These are phyloP conservation scores for Encephalitozoon hellem DNA, from an alignment of 371 early-diverging fungal species.

Conservation along the genomic window DNA sequence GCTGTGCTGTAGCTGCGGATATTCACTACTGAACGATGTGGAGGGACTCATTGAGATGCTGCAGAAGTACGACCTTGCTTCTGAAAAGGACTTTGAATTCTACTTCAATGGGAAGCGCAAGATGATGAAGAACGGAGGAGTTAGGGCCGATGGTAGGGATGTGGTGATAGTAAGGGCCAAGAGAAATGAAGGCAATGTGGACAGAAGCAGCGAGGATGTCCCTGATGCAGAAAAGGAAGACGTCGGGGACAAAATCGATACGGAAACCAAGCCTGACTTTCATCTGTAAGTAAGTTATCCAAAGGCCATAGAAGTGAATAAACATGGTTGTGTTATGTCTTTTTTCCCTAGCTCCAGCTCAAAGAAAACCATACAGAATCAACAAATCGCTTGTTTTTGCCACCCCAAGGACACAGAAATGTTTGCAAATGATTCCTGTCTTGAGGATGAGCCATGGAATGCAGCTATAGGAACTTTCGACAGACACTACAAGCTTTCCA, in stretches of 20 bases:
- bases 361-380: neutral
- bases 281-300: neutral
- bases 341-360: neutral
- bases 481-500: neutral
- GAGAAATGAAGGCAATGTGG: neutral
- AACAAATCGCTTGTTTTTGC: constrained; percentile 12
- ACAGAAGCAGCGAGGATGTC: neutral
- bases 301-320: neutral
- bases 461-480: neutral
- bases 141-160: neutral
- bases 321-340: neutral
- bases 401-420: neutral
- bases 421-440: neutral
- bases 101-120: neutral
- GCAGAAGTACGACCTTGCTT: constrained; percentile 2
- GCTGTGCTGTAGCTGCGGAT: constrained; percentile 24
- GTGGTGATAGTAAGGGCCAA: neutral
- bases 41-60: constrained; percentile 1
- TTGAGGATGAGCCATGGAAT: neutral
- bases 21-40: neutral
- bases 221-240: neutral
- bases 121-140: neutral
- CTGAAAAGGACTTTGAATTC: constrained; percentile 16
- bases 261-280: neutral
- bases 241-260: neutral